Conservation (phyloP, 495 filamentous ascomycete genomes). For the Trichoderma gamsii region DNA sequence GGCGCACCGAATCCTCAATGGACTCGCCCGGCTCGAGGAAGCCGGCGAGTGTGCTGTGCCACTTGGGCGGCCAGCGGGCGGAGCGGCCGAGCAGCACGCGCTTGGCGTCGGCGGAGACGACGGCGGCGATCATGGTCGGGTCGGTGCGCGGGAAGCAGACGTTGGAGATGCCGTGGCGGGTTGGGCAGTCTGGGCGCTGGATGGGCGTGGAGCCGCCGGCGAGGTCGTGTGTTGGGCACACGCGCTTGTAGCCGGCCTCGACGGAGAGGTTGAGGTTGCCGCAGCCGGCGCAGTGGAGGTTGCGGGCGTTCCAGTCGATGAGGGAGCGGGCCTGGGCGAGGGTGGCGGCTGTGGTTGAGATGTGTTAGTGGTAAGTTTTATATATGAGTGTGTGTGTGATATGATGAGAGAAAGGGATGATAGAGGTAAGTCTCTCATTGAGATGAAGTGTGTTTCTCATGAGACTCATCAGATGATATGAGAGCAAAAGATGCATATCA, state of each 20-base stretch:
- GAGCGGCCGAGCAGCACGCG: conserved; percentile 78
- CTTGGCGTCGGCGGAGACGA: conserved; percentile 67
- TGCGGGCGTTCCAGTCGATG: conserved; percentile 90
- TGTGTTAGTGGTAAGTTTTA: background rate
- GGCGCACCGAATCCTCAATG: conserved; percentile 88
- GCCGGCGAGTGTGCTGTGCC: conserved; percentile 87
- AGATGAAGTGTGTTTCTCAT: background rate
- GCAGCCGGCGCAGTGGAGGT: conserved; percentile 85
- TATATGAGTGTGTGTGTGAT: too few relatives aligned
- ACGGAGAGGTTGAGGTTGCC: conserved; percentile 77
- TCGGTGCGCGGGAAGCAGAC: conserved; percentile 90
- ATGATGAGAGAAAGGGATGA: background rate
- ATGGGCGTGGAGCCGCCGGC: conserved; percentile 37
- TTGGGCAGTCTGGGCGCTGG: conserved; percentile 64
- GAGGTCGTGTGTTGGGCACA: conserved; percentile 74
- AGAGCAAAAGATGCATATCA: background rate
- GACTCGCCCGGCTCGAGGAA: conserved; percentile 94
- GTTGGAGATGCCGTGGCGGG: conserved; percentile 70
- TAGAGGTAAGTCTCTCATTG: background rate
- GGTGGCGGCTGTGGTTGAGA: conserved; percentile 59
- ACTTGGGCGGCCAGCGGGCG: conserved; percentile 73
- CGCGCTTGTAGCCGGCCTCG: conserved; percentile 84
- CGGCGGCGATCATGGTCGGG: conserved; percentile 91
- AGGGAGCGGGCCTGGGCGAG: conserved; percentile 88
- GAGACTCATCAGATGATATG: background rate